Conservation (phyloP, 2,329 filamentous ascomycete species). For the Emericellopsis cladophorae region DNA sequence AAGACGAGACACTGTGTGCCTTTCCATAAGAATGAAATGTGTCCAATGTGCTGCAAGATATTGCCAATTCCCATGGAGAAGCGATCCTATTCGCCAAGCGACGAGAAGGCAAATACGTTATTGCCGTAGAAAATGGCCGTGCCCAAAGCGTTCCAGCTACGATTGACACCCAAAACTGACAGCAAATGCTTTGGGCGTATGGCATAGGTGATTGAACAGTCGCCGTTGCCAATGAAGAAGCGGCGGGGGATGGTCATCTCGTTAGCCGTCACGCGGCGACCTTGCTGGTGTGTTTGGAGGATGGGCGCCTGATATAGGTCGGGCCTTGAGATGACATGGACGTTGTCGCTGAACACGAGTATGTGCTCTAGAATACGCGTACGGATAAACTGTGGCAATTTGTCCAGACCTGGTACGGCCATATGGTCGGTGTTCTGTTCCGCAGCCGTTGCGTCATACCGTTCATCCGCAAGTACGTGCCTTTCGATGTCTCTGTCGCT, state of each 20-base stretch:
- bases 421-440: background rate
- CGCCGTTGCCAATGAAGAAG: constrained; percentile 22
- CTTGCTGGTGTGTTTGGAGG: too few species aligned
- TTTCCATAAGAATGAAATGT: constrained; percentile 29
- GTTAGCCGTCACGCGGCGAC: too few species aligned
- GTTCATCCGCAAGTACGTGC: background rate
- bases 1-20: constrained; percentile 18
- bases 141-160: constrained; percentile 24
- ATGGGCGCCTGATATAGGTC: constrained; percentile 18
- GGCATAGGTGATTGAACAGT: constrained; percentile 18
- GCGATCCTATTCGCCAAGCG: constrained; percentile 35
- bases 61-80: constrained; percentile 29
- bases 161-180: constrained; percentile 23
- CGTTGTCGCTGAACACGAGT: constrained; percentile 18
- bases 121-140: constrained; percentile 31
- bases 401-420: background rate
- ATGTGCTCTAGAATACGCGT: constrained; percentile 20
- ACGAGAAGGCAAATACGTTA: constrained; percentile 39
- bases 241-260: constrained; percentile 9
- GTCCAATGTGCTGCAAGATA: constrained; percentile 26
- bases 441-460: background rate
- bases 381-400: constrained; percentile 16
- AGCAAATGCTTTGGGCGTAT: constrained; percentile 22
- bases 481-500: background rate
- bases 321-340: constrained; percentile 32